Evolutionary conservation across 371 early-diverging fungal species (phyloP).

Genomic region (Paraphysoderma sedebokerense): DNA sequence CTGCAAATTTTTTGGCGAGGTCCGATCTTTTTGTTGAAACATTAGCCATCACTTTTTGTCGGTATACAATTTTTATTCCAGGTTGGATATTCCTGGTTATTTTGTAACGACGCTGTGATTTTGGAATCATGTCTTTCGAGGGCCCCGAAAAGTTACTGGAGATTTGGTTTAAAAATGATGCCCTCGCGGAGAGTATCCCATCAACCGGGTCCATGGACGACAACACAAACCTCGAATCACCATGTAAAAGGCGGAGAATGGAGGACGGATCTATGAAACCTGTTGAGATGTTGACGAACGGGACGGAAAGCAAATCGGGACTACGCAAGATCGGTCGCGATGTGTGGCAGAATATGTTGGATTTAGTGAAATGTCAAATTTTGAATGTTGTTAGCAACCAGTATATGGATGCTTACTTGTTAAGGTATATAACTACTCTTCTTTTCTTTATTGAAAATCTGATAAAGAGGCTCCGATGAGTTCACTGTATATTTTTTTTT

Average conservation of each 20-base stretch:
- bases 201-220: slow-evolving; percentile 10
- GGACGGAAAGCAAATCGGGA: slow-evolving; percentile 22
- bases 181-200: slow-evolving; percentile 3
- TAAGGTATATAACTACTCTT: slow-evolving; percentile 31
- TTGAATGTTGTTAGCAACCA: slow-evolving; percentile 61
- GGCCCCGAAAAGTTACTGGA: slow-evolving; percentile 95
- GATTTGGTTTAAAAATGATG: slow-evolving; percentile 64
- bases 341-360: slow-evolving; percentile 78
- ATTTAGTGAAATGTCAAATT: slow-evolving; percentile 80
- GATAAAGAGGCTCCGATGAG: too few species aligned
- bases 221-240: slow-evolving; percentile 11
- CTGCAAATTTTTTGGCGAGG: too few species aligned
- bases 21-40: too few species aligned
- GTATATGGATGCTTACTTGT: slow-evolving; percentile 68
- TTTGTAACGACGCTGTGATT: too few species aligned
- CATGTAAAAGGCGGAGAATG: not conserved
- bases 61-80: too few species aligned
- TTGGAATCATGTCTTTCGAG: slow-evolving; percentile 27
- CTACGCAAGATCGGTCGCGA: slow-evolving; percentile 53
- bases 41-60: too few species aligned
- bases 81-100: too few species aligned
- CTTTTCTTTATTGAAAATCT: slow-evolving; percentile 7
- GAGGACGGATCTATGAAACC: not conserved
- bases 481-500: not conserved
- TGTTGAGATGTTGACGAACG: slow-evolving; percentile 4